Base-by-base conservation (phyloP, 73 alveolate species). In the Tetrahymena borealis region DNA sequence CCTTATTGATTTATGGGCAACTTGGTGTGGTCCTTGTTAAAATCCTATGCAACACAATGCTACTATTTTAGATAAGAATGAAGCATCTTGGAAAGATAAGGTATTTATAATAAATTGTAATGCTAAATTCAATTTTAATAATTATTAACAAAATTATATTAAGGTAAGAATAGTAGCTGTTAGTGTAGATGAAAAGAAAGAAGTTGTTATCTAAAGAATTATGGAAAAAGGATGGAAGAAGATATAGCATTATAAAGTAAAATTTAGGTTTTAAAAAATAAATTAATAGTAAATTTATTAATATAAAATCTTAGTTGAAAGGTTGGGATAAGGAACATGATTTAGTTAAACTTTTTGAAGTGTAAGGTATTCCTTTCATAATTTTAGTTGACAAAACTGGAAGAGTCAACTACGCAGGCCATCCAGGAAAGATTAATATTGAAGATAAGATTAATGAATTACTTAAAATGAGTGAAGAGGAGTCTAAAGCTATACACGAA, bases 21-120 rank as follows among this genome's bases (percentile, higher is more conserved):
- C 90, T 33, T 92, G 95, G 95, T 92, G 95, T 78, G 95, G 95
- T 18, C 95, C 95, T 28, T 92, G 95, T 78, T 78, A 39, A 35
- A 92, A 40, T 20, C 85, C 78, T 11, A 78, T 92, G 33, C 13
- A 36, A 36, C 77, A 92, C 16, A 92, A 79, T 32, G 60, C 92
- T 10, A 35, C 33, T 1, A 60, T 60, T 13, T 60, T 60, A 60
- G 18, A n/a, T 24, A 60, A 60, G 85, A 60, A 60, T 60, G 85
- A 60, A 60, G 38, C 85, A 18, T 13, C 85, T 15, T 60, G 85
- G 85, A 60, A 60, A 28, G 85, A 60, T 60, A 18, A 60, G 85
- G 85, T 60, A 24, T 1, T 10, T n/a, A 24, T n/a, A 60, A 13
- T 60, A 32, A 0, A 24, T n/a, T 60, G n/a, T n/a, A n/a, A n/a